Evolutionary conservation across 768 basidiomycete genomes (phyloP).

Genomic region (Tulasnella sp.): DNA sequence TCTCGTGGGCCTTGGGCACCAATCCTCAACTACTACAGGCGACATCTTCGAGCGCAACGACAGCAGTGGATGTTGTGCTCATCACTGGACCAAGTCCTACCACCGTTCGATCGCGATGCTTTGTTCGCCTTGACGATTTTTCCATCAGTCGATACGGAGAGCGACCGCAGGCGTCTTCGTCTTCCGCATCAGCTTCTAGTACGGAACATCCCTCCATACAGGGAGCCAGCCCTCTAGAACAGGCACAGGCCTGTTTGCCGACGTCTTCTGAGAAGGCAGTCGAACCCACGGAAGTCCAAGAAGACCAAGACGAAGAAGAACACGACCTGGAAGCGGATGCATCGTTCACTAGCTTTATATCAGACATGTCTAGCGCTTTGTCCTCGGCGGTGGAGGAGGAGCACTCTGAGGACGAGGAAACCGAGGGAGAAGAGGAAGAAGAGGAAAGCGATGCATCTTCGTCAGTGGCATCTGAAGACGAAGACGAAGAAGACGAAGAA

Average conservation of each 20-base stretch:
- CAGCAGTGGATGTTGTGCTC: background rate
- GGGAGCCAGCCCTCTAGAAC: background rate
- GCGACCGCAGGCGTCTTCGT: background rate
- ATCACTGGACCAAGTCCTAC: conserved; percentile 15
- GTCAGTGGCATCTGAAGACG: background rate
- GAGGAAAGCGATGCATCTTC: background rate
- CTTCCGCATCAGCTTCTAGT: too few relatives aligned
- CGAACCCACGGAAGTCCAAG: background rate
- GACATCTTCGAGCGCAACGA: background rate
- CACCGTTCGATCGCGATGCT: conserved; percentile 11
- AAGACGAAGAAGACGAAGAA: background rate
- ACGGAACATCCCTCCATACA: background rate
- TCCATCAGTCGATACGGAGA: background rate
- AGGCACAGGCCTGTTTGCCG: background rate
- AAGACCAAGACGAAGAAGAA: background rate
- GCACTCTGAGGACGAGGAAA: background rate
- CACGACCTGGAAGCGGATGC: background rate
- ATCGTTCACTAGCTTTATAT: background rate
- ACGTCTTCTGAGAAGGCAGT: background rate
- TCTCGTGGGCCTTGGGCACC: conserved; percentile 13
- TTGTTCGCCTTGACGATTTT: background rate
- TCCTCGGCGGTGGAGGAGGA: background rate
- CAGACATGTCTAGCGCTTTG: conserved; percentile 3
- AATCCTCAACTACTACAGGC: background rate
- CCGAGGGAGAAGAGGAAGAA: background rate